Evolutionary conservation across 176 grass and related monocot genomes (phyloP).

Genomic region (Paspalum notatum): DNA sequence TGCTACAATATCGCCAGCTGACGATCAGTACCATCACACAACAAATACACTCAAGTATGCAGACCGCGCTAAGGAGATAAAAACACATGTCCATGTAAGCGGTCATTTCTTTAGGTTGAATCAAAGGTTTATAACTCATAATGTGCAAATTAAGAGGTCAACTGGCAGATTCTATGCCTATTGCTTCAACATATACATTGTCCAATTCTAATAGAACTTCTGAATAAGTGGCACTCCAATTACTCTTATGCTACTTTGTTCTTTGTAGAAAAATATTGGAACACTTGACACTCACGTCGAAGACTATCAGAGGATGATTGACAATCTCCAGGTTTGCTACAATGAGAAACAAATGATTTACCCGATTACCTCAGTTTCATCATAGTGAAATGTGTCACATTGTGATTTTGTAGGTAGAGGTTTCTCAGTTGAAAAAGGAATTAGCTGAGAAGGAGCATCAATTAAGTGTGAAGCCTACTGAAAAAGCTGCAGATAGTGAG

Average conservation of each 20-base stretch:
- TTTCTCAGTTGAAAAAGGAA: slow-evolving; percentile 81
- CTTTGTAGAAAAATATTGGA: slow-evolving; percentile 93
- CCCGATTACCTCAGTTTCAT: not conserved
- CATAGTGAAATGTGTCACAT: slow-evolving; percentile 26
- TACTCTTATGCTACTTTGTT: slow-evolving; percentile 31
- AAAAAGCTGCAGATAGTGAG: slow-evolving; percentile 82
- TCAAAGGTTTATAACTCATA: not conserved
- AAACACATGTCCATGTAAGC: slow-evolving; percentile 98
- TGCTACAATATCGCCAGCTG: slow-evolving; percentile 95
- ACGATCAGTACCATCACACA: slow-evolving; percentile 97
- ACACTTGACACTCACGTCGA: slow-evolving; percentile 89
- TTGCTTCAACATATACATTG: not conserved
- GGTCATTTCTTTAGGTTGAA: slow-evolving; percentile 23
- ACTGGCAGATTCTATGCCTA: not conserved
- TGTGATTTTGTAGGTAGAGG: slow-evolving; percentile 73
- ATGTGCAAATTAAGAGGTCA: slow-evolving; percentile 1
- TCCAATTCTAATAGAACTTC: not conserved
- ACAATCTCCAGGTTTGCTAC: slow-evolving; percentile 82
- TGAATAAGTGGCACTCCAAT: slow-evolving; percentile 25
- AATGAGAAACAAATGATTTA: not conserved
- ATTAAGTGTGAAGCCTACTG: slow-evolving; percentile 77
- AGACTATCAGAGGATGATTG: slow-evolving; percentile 93
- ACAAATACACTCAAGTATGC: slow-evolving; percentile 98
- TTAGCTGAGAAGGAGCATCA: slow-evolving; percentile 94
- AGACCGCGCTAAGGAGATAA: slow-evolving; percentile 98